Evolutionary conservation across 768 basidiomycete genomes (phyloP), one percentile per base, ranked within the genome.

Genomic region (Mrakia gelida): DNA sequence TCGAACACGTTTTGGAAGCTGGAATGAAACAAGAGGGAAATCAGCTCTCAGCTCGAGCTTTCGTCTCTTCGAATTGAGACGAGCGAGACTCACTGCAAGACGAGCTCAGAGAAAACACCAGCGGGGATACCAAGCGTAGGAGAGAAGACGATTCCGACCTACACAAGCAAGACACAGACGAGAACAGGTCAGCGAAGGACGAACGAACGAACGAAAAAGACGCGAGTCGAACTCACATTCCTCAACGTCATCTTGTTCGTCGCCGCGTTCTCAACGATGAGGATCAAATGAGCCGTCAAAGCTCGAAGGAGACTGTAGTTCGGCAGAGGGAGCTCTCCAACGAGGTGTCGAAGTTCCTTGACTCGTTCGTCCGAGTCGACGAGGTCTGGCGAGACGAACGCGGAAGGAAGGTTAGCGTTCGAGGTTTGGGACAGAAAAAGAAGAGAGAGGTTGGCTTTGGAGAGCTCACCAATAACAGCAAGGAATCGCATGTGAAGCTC

Each of bases 211-310:
- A 38, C 21, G 32, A n/a, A 23, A 7, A 52, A 21, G 49, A 52
- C 49, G 62, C 26, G 62, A 34, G 34, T n/a, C 9, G 21, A 11
- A 30, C 76, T 77, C 54, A 77, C 94, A 83, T 99, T 99, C 67
- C 96, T 90, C 89, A 98, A 91, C 61, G 92, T 95, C 97, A 99
- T 99, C 87, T 95, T 98, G 89, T 97, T 97, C 78, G 92, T 86
- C 62, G 88, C 81, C 26, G 94, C 89, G 83, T 98, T 95, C 84
- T 94, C 91, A 65, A 98, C 94, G 81, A 99, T 92, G 63, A 95
- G 87, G 81, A 98, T 97, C 79, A 99, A 87, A 85, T 99, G 96
- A 34, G 95, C 94, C 2, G 92, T 95, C 76, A 99, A 88, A 23
- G 96, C 95, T 54, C 96, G 92, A 78, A 98, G 89, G 28, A 98